Evolutionary conservation across 805 yeast genomes (phyloP).

Genomic region (Wickerhamiella spandovensis): DNA sequence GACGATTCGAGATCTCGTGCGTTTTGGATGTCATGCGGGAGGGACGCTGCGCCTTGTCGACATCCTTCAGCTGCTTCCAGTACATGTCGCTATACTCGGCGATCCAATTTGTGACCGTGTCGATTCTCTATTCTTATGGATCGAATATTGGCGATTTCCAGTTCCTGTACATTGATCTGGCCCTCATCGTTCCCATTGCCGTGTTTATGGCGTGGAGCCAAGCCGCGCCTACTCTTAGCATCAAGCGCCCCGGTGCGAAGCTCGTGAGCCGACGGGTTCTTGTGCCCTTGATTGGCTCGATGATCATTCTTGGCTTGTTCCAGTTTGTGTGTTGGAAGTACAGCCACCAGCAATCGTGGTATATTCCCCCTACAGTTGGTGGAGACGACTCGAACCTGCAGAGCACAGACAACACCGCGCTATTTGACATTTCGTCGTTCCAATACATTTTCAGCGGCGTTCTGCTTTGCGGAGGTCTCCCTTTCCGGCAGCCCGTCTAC

Average conservation of each 20-base stretch:
- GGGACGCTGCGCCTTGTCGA: constrained; percentile 89
- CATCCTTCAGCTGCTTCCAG: constrained; percentile 93
- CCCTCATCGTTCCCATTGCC: constrained; percentile 85
- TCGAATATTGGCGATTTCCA: constrained; percentile 94
- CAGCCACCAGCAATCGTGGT: constrained; percentile 47
- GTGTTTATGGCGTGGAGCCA: constrained; percentile 95
- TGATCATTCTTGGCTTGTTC: constrained; percentile 45
- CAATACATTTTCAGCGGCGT: constrained; percentile 80
- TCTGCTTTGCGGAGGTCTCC: constrained; percentile 83
- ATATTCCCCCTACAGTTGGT: constrained; percentile 53
- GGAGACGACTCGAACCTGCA: constrained; percentile 72
- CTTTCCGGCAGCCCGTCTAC: constrained; percentile 67
- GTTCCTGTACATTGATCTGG: constrained; percentile 83
- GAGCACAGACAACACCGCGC: constrained; percentile 78
- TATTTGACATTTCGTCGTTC: constrained; percentile 70
- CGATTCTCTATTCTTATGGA: constrained; percentile 75
- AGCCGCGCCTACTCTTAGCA: constrained; percentile 46
- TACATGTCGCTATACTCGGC: constrained; percentile 96
- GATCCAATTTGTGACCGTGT: constrained; percentile 81
- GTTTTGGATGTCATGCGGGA: constrained; percentile 83
- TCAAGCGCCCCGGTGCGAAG: constrained; percentile 86
- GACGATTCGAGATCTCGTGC: constrained; percentile 82
- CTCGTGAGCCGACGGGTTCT: constrained; percentile 79
- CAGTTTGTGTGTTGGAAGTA: constrained; percentile 61
- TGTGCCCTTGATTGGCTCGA: constrained; percentile 69